Base-by-base conservation (phyloP, 352 stramenopile genomes). In the Globisporangium cystogenes region DNA sequence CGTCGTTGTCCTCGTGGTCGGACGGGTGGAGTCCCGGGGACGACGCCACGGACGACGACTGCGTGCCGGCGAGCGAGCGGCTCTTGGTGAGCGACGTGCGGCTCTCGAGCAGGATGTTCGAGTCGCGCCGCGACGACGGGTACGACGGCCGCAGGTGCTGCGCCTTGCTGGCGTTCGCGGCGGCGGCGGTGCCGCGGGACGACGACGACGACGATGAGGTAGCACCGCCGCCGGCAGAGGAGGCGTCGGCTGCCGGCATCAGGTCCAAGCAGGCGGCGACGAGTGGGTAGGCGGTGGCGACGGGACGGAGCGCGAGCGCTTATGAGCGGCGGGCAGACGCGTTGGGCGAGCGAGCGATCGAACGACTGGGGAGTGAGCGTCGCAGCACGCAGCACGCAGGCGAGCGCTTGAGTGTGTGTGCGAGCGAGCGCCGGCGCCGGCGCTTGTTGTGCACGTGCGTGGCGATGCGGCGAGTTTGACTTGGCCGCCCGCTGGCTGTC, bases 71-170 rank as follows among this genome's bases (percentile, higher is more conserved):
- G 42, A 52, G 44, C 45, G 53, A 59, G 35, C 45, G 53, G 33
- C 23, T 59, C 53, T 59, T 90, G 47, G 90, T 90, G 78, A 62
- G 82, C 55, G 87, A 87, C 54, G 70, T 74, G 26, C 52, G 68
- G 44, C 29, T 81, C 29, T 70, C 86, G 15, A 51, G 49, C 26
- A 59, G 45, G 53, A 59, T 59, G 45, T 59, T 59, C n/a, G 53
- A 59, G 36, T 59, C 53, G 45, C 53, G 53, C 36, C 36, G 53
- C 24, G 53, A 59, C 31, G 53, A 59, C 18, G 53, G 53, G 12
- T 49, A 53, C 44, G 53, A 59, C 36, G 53, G 36, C 10, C 53
- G 45, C 44, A 26, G 11, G 23, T 31, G 37, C 31, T 51, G 51
- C 24, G 51, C n/a, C 18, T 23, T 29, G n/a, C 24, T 29, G 46